These are phyloP conservation scores for Acmispon strigosus DNA, from an alignment of 306 rosid species.

Conservation along the genomic window DNA sequence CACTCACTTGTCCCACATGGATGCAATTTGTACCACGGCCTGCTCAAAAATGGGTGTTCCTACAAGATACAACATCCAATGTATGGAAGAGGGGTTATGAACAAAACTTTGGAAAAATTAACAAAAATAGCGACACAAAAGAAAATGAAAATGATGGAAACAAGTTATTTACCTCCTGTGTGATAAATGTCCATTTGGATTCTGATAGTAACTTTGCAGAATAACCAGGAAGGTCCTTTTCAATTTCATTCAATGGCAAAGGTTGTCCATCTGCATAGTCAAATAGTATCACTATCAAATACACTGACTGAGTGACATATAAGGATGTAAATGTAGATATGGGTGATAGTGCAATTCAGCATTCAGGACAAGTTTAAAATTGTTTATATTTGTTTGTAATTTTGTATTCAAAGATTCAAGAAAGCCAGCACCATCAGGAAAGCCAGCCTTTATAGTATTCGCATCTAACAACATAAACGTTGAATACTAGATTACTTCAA, in stretches of 20 bases:
- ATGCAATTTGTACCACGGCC: slow-evolving; percentile 91
- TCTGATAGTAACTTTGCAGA: slow-evolving; percentile 47
- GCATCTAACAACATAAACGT: not conserved
- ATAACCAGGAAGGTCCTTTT: slow-evolving; percentile 56
- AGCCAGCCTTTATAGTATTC: not conserved
- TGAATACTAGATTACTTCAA: not conserved
- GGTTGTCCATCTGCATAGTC: slow-evolving; percentile 60
- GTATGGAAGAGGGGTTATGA: not conserved
- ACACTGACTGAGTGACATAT: not conserved
- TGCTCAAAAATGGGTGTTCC: slow-evolving; percentile 84
- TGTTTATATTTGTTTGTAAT: no score
- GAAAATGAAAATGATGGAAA: not conserved
- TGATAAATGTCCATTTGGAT: slow-evolving; percentile 86
- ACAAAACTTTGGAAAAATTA: not conserved
- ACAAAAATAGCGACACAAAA: not conserved
- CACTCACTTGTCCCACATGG: slow-evolving; percentile 88
- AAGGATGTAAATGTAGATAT: not conserved
- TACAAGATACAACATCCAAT: slow-evolving; percentile 18
- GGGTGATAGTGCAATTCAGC: not conserved
- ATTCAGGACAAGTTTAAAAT: no score
- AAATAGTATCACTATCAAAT: slow-evolving; percentile 3
- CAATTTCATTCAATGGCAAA: slow-evolving; percentile 46
- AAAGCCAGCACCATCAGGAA: not conserved
- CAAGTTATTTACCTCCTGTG: slow-evolving; percentile 52
- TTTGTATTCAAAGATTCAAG: no score